Evolutionary conservation across 257 asterid species (phyloP).

Genomic region (Ajuga chamaepitys): DNA sequence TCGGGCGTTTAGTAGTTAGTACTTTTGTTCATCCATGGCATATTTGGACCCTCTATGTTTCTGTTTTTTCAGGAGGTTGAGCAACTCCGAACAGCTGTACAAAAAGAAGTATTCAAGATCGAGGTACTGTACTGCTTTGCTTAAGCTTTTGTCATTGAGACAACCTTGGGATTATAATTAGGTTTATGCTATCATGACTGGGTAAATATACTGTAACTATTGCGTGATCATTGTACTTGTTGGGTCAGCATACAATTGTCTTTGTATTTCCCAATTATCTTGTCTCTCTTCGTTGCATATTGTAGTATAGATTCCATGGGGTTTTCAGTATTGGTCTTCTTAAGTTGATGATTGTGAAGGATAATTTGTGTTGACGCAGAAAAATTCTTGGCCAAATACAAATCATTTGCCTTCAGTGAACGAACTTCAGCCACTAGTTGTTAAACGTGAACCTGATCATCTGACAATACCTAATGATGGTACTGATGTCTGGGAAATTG

Average conservation of each 20-base stretch:
- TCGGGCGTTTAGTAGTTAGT: not conserved
- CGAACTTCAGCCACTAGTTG: conserved; percentile 27
- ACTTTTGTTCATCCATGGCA: not conserved
- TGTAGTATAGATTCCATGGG: not conserved
- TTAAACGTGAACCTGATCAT: conserved; percentile 39
- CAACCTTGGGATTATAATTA: not conserved
- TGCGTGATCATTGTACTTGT: conserved; percentile 1
- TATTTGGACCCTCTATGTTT: conserved; percentile 2
- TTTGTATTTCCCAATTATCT: not conserved
- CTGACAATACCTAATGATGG: conserved; percentile 56
- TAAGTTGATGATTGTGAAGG: not conserved
- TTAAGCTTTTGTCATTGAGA: conserved; percentile 9
- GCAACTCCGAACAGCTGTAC: conserved; percentile 60
- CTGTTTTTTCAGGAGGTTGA: conserved; percentile 65
- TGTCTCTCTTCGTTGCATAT: not conserved
- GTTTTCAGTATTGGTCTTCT: conserved; percentile 5
- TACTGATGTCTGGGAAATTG: conserved; percentile 72
- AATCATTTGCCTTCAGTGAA: conserved; percentile 29
- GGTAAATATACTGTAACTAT: not conserved
- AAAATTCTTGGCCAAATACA: conserved; percentile 32
- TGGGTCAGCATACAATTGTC: not conserved
- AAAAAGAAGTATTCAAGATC: conserved; percentile 54
- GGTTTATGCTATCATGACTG: not conserved
- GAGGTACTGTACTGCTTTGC: conserved; percentile 51
- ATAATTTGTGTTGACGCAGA: conserved; percentile 33